Conservation (phyloP, 768 basidiomycete genomes). For the Chalciporus pseudorubinellus region DNA sequence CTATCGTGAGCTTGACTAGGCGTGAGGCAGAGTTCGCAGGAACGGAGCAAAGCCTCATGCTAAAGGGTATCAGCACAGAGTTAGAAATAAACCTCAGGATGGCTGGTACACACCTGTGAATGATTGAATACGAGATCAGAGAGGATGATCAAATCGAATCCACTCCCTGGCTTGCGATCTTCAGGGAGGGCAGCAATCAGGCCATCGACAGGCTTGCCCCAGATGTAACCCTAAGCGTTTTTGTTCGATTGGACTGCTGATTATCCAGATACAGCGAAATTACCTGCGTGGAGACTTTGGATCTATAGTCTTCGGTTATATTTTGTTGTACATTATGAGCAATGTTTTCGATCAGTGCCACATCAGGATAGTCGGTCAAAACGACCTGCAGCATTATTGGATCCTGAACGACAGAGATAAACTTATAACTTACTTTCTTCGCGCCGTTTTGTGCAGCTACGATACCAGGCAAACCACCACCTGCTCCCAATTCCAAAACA, state of each 20-base stretch:
- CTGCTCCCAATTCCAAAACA: conserved; percentile 91
- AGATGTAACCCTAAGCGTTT: conserved; percentile 66
- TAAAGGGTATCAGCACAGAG: conserved; percentile 29
- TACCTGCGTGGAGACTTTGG: conserved; percentile 34
- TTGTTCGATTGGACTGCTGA: conserved; percentile 20
- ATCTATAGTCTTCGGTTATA: conserved; percentile 26
- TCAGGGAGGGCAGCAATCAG: conserved; percentile 30
- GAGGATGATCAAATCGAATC: conserved; percentile 80
- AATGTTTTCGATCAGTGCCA: conserved; percentile 71
- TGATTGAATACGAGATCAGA: conserved; percentile 96
- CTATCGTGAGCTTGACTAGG: conserved; percentile 16
- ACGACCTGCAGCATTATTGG: conserved; percentile 52
- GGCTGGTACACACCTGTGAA: conserved; percentile 59
- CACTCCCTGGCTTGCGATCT: conserved; percentile 16
- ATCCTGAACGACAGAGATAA: background rate
- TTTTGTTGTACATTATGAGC: conserved; percentile 65
- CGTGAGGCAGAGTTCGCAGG: conserved; percentile 53
- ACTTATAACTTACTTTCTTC: conserved; percentile 42
- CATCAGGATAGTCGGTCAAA: conserved; percentile 92
- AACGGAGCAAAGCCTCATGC: conserved; percentile 79
- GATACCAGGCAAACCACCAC: conserved; percentile 85
- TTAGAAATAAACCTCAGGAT: background rate
- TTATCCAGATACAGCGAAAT: conserved; percentile 24
- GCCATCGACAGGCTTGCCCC: conserved; percentile 57
- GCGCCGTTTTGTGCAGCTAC: conserved; percentile 73